phyloP scores from a whole-genome alignment of 768 basidiomycete genomes.

The Neoboletus subvelutipes region DNA sequence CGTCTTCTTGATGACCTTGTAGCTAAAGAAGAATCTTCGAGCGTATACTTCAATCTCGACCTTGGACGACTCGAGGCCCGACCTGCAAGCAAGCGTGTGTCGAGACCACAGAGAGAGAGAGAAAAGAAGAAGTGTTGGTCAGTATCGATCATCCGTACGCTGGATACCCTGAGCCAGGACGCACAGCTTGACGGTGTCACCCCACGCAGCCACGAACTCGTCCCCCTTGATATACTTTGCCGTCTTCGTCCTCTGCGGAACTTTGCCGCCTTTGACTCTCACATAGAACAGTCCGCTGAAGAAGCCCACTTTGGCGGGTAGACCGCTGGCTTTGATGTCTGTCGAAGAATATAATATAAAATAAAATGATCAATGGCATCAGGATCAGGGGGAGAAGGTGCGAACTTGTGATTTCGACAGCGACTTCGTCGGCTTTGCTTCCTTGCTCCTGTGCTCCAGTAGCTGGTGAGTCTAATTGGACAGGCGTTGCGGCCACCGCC shows the following conservation, averaged over 20 bases:
- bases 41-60: constrained; percentile 36
- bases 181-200: constrained; percentile 28
- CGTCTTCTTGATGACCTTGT: constrained; percentile 35
- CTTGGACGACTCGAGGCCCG: constrained; percentile 32
- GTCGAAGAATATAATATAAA: background rate
- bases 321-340: constrained; percentile 37
- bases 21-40: constrained; percentile 32
- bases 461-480: background rate
- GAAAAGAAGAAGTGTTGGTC: background rate
- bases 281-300: constrained; percentile 32
- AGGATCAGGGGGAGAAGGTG: too few species aligned
- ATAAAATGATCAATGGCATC: background rate
- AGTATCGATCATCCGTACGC: background rate
- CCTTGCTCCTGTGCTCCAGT: background rate
- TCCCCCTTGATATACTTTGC: constrained; percentile 25
- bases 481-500: background rate
- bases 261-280: constrained; percentile 27
- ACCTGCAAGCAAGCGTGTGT: constrained; percentile 12
- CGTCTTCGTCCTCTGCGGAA: constrained; percentile 29
- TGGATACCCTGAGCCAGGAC: background rate
- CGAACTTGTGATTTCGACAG: constrained; percentile 30
- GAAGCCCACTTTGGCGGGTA: constrained; percentile 32
- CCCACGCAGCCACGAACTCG: constrained; percentile 32
- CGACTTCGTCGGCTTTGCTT: constrained; percentile 17
- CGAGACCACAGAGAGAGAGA: background rate